phyloP scores from a whole-genome alignment of 306 rosid species.

The Glycyrrhiza uralensis region DNA sequence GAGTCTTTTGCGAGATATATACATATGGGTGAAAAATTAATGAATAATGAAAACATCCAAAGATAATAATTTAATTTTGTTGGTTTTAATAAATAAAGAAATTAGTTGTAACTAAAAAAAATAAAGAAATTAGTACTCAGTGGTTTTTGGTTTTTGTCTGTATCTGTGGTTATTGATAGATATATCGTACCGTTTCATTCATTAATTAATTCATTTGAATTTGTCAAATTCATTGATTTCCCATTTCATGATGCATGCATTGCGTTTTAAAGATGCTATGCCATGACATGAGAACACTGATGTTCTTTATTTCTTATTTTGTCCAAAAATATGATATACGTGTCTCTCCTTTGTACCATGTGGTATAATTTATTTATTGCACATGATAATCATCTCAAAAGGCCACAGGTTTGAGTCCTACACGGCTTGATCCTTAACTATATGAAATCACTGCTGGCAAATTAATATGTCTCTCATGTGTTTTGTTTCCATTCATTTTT shows the following conservation, averaged over 20 bases:
- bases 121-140: not conserved
- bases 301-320: not conserved
- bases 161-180: not conserved
- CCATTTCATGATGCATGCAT: slow-evolving; percentile 27
- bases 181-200: not conserved
- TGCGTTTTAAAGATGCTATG: slow-evolving; percentile 32
- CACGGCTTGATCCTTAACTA: slow-evolving; percentile 34
- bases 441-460: not conserved
- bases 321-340: slow-evolving; percentile 10
- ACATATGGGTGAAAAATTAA: no score
- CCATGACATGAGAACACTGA: slow-evolving; percentile 20
- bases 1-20: no score
- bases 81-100: not conserved
- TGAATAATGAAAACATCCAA: not conserved
- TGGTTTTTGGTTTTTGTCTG: not conserved
- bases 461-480: not conserved
- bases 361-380: slow-evolving; percentile 26
- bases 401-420: slow-evolving; percentile 31
- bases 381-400: slow-evolving; percentile 19
- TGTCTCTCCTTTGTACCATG: slow-evolving; percentile 16
- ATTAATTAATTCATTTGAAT: slow-evolving; percentile 4
- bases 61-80: not conserved
- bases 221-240: slow-evolving; percentile 25
- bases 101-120: not conserved
- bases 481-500: not conserved